phyloP scores from a whole-genome alignment of 2,329 filamentous ascomycete genomes.

The Phialocephala sp. region DNA sequence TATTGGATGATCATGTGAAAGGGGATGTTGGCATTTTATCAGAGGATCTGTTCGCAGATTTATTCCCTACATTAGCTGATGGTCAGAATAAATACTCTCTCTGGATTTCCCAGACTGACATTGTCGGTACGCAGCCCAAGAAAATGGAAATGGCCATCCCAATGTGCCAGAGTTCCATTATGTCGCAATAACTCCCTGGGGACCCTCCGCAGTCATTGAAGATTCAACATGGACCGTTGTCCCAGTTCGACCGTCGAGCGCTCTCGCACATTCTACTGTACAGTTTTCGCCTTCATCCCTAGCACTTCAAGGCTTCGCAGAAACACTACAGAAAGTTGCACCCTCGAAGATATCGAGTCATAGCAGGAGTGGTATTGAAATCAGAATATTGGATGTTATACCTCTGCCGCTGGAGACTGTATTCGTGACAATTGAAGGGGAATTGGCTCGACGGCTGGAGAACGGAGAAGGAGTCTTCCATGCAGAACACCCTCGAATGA shows the following conservation, averaged over 20 bases:
- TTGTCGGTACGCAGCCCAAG: constrained; percentile 27
- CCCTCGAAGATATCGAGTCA: constrained; percentile 76
- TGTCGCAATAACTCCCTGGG: constrained; percentile 77
- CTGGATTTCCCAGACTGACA: constrained; percentile 17
- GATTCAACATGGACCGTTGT: constrained; percentile 84
- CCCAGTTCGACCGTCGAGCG: constrained; percentile 68
- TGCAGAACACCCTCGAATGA: constrained; percentile 59
- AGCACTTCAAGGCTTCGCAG: constrained; percentile 80
- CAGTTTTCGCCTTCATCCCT: constrained; percentile 76
- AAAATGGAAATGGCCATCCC: constrained; percentile 34
- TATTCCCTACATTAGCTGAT: constrained; percentile 69
- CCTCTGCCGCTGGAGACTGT: constrained; percentile 83
- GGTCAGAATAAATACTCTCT: constrained; percentile 44
- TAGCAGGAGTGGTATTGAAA: constrained; percentile 79
- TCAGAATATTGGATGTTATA: constrained; percentile 80
- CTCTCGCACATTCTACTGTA: constrained; percentile 76
- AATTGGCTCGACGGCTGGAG: constrained; percentile 79
- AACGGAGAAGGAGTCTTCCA: constrained; percentile 85
- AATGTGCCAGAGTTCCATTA: constrained; percentile 56
- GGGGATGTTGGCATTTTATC: constrained; percentile 87
- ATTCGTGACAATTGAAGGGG: constrained; percentile 84
- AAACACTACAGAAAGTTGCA: constrained; percentile 72
- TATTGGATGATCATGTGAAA: constrained; percentile 84
- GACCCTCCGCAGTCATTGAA: constrained; percentile 60
- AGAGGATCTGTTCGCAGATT: constrained; percentile 80